Base-by-base conservation (phyloP, 768 basidiomycete species). In the Tricholomella constricta region DNA sequence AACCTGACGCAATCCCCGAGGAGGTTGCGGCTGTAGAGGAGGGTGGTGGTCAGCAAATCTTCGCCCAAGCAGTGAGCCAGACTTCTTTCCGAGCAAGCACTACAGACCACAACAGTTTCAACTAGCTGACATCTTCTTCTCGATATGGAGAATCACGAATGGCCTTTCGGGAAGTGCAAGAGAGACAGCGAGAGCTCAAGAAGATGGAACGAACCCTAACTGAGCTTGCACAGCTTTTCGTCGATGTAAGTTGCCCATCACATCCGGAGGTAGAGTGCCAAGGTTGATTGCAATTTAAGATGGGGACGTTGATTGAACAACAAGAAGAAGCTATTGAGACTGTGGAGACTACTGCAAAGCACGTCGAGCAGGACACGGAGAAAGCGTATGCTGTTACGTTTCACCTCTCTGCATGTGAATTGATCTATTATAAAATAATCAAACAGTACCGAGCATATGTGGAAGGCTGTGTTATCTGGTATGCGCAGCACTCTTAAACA, bases 181-280 rank as follows among this genome's bases (percentile, higher is more conserved):
- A 89, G 52, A 81, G 94, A 31, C 92, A 95, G 65, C 80, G 86
- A 62, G 93, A 97, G 55, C 82, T 98, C 59, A 79, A 81, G 59
- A 84, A 81, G 67, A 92, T 96, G 65, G 93, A 96, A 68, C 78
- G 82, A 60, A 97, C 94, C 3, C 72, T 96, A 42, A 86, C 82
- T n/a, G 92, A 96, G 68, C 78, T 98, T 44, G 91, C 89, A 3
- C 89, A 92, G 64, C 71, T 98, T 61, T 94, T 95, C 72, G 83
- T 78, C 56, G 94, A 98, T 62, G 91, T 89, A 54, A 22, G 79
- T 32, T 20, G 40, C 20, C 10, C 23, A 45, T 45, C 52, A 35
- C 58, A 15, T 11, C 35, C 34, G 3, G 6, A 14, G 4, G 20
- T 22, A 12, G 4, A 22, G 27, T 17, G 26, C 45, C 45, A 17